These are phyloP conservation scores for Silene uniflora DNA, from an alignment of 148 eudicot genomes.

Conservation along the genomic window DNA sequence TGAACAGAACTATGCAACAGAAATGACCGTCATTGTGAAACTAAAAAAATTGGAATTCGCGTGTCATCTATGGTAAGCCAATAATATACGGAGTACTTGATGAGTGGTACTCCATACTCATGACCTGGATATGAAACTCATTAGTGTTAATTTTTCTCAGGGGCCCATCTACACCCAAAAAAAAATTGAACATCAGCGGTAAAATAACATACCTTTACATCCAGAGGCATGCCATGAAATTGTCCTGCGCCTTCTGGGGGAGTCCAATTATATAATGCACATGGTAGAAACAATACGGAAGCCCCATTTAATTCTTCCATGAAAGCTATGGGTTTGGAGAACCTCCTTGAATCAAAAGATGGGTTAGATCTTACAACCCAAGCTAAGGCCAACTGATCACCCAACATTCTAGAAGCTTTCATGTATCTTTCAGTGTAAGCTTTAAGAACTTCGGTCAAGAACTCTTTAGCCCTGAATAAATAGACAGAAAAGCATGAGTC, in stretches of 20 bases:
- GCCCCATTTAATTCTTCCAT: constrained; percentile 51
- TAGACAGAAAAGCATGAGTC: neutral
- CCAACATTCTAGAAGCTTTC: constrained; percentile 95
- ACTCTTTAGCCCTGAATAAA: constrained; percentile 62
- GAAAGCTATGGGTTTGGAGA: constrained; percentile 57
- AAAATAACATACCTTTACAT: constrained; percentile 66
- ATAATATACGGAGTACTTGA: too few relatives aligned
- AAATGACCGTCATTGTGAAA: neutral
- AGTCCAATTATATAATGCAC: constrained; percentile 90
- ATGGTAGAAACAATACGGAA: constrained; percentile 78
- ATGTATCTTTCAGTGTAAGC: constrained; percentile 70
- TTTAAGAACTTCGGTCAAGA: constrained; percentile 65
- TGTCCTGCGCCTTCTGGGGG: constrained; percentile 99
- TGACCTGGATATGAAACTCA: too few relatives aligned
- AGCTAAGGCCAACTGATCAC: constrained; percentile 90
- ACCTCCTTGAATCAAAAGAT: constrained; percentile 57
- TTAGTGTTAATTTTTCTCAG: too few relatives aligned
- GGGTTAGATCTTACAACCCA: constrained; percentile 87
- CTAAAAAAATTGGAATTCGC: too few relatives aligned
- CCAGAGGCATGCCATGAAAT: constrained; percentile 97
- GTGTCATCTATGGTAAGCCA: too few relatives aligned
- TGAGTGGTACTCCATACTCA: too few relatives aligned
- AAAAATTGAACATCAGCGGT: neutral
- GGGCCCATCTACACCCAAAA: too few relatives aligned
- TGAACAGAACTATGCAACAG: too few relatives aligned